Base-by-base conservation (phyloP, 495 filamentous ascomycete genomes). In the Friedmanniomyces endolithicus region DNA sequence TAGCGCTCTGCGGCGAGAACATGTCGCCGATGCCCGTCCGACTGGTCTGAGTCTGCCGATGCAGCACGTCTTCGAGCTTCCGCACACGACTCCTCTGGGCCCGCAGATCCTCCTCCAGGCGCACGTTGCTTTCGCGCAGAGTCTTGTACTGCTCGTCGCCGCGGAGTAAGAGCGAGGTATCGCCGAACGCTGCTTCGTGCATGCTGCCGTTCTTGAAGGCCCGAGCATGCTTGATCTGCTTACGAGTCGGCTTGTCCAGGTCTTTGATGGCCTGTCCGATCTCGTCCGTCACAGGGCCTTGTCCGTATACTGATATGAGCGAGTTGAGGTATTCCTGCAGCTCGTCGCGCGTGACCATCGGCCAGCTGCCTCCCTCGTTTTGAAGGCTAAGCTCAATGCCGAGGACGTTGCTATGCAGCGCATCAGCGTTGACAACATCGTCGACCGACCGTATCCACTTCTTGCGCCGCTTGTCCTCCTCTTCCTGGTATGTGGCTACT, bases 201-300 rank as follows among this genome's bases (percentile, higher is more conserved):
- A 99, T 77, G 62, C 90, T 96, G 39, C 92, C 94, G 61, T 89
- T 87, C 63, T 95, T 97, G 75, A 99, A 97, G 0, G 87, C 88
- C 63, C 89, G 94, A 37, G 87, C 81, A 48, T 86, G 77, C 65
- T 85, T 87, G 44, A 79, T 77, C 62, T 82, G 79, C 64, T 87
- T 85, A 58, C 81, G 83, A 6, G 85, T 88, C 0, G 90, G 89
- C 41, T 74, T 80, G 57, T 75, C 78, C n/a, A 87, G 71, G 9
- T 85, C 82, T 20, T 71, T 70, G 48, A 83, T 70, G 8, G 81
- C 71, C 52, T 81, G 78, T 0, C 69, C 65, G 19, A 87, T 70
- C 34, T 85, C 74, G 48, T 79, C 78, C 43, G 83, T 71, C 50
- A 86, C 78, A 33, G 82, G 75, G 19, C 84, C 78, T 27, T 89